phyloP scores from a whole-genome alignment of 2,329 filamentous ascomycete species.

The Sporothrix humicola region DNA sequence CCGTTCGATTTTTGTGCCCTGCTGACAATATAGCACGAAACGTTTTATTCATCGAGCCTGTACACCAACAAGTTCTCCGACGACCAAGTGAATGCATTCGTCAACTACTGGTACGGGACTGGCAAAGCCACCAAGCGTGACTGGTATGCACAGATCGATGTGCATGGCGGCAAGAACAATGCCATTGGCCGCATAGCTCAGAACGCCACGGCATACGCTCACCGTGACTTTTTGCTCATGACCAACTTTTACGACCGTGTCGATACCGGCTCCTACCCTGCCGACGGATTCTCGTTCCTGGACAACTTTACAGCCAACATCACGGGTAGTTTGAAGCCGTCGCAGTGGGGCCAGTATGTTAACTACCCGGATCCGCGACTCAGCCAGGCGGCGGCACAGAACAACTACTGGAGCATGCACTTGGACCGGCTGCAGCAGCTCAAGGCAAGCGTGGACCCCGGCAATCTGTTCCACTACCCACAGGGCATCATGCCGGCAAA shows the following conservation, averaged over 20 bases:
- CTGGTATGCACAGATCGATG: constrained; percentile 53
- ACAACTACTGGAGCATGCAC: constrained; percentile 48
- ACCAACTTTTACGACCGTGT: constrained; percentile 55
- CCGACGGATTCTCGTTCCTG: constrained; percentile 46
- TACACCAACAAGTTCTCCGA: constrained; percentile 48
- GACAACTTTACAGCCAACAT: constrained; percentile 46
- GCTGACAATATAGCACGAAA: constrained; percentile 46
- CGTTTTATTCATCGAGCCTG: constrained; percentile 51
- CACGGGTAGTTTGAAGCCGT: constrained; percentile 41
- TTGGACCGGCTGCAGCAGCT: constrained; percentile 45
- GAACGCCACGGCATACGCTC: constrained; percentile 49
- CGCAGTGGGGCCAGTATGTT: constrained; percentile 50
- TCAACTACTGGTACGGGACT: constrained; percentile 49
- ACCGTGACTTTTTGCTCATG: constrained; percentile 56
- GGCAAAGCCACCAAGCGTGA: constrained; percentile 47
- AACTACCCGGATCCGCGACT: constrained; percentile 51
- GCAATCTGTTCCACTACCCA: constrained; percentile 50
- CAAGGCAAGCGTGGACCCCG: constrained; percentile 48
- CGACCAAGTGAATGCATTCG: constrained; percentile 46
- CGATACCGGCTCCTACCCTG: constrained; percentile 44
- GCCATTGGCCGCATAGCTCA: constrained; percentile 44
- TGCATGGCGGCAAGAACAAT: constrained; percentile 51
- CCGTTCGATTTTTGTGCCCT: too few relatives aligned
- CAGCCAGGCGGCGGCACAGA: constrained; percentile 44
- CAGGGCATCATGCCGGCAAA: constrained; percentile 45